Evolutionary conservation across 139 green algal genomes (phyloP).

Genomic region (Chlamydomonas sphaeroides): DNA sequence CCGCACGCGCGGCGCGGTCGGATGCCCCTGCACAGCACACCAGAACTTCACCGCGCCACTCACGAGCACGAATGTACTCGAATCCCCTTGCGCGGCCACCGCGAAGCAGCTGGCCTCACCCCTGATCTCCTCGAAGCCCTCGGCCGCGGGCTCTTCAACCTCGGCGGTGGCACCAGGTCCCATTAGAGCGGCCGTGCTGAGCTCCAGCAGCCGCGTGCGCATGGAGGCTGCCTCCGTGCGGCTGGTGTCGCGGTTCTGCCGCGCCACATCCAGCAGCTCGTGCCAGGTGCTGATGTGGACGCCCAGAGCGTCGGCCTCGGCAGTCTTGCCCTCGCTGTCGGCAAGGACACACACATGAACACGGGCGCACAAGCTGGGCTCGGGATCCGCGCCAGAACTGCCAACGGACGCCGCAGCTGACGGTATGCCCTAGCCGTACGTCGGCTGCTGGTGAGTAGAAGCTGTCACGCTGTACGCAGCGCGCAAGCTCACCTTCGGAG

Average conservation of each 20-base stretch:
- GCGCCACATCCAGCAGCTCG: conserved; percentile 16
- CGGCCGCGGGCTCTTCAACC: background rate
- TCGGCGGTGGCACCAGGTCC: background rate
- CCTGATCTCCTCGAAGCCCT: conserved; percentile 11
- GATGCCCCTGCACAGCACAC: background rate
- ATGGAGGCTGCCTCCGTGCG: background rate
- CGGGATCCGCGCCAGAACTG: no score
- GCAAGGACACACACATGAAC: no score
- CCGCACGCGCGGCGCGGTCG: background rate
- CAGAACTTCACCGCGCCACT: no score
- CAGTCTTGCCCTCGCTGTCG: conserved; percentile 9
- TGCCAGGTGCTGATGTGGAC: conserved; percentile 24
- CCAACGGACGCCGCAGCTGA: no score
- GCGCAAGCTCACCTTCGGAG: conserved; percentile 7
- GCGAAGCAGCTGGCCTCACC: background rate
- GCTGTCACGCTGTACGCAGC: no score
- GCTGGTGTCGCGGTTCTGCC: conserved; percentile 13
- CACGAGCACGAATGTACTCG: no score
- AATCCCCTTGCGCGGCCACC: no score
- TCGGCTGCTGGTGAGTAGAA: no score
- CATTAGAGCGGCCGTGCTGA: background rate
- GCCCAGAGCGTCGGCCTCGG: conserved; percentile 25
- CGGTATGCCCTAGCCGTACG: no score
- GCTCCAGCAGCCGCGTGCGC: background rate
- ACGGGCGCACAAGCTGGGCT: no score